phyloP scores from a whole-genome alignment of 2,329 filamentous ascomycete genomes.

The Pseudocercospora crystallina region DNA sequence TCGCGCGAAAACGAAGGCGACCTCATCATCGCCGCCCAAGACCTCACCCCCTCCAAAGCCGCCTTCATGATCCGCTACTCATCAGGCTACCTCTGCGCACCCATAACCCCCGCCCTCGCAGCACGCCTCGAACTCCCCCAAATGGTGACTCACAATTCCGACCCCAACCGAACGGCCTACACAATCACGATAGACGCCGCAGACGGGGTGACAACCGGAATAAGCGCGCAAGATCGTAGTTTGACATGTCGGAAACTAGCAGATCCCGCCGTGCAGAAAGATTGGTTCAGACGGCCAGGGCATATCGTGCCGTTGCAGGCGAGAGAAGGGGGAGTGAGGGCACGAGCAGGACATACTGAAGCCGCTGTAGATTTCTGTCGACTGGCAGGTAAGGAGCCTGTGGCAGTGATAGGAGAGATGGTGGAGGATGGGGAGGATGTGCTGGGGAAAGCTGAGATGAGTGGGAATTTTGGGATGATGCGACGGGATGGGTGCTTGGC shows the following conservation, averaged over 20 bases:
- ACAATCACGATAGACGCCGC: constrained; percentile 83
- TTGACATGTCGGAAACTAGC: constrained; percentile 79
- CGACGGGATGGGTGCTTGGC: constrained; percentile 80
- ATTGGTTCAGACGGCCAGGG: constrained; percentile 75
- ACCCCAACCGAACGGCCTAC: constrained; percentile 90
- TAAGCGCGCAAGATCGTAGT: constrained; percentile 82
- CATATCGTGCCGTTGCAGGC: constrained; percentile 87
- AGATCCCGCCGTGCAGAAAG: constrained; percentile 56
- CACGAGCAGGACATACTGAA: constrained; percentile 85
- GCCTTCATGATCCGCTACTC: constrained; percentile 93
- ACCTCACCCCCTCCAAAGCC: constrained; percentile 85
- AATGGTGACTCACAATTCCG: constrained; percentile 77
- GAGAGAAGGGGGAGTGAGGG: constrained; percentile 74
- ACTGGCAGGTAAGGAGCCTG: constrained; percentile 73
- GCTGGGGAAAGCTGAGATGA: constrained; percentile 63
- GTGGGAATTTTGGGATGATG: constrained; percentile 79
- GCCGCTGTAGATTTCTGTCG: constrained; percentile 88
- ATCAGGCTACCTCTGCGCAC: constrained; percentile 86
- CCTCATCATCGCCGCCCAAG: constrained; percentile 87
- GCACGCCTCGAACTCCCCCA: constrained; percentile 74
- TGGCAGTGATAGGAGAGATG: constrained; percentile 85
- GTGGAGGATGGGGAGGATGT: constrained; percentile 81
- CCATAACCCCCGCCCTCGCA: constrained; percentile 69
- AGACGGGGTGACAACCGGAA: constrained; percentile 77
- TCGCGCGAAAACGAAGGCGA: constrained; percentile 97